Percentiles rank a stretch among this genome's conserved stretches.
Conservation (phyloP, 345 rosid species). For the Salix suchowensis region DNA sequence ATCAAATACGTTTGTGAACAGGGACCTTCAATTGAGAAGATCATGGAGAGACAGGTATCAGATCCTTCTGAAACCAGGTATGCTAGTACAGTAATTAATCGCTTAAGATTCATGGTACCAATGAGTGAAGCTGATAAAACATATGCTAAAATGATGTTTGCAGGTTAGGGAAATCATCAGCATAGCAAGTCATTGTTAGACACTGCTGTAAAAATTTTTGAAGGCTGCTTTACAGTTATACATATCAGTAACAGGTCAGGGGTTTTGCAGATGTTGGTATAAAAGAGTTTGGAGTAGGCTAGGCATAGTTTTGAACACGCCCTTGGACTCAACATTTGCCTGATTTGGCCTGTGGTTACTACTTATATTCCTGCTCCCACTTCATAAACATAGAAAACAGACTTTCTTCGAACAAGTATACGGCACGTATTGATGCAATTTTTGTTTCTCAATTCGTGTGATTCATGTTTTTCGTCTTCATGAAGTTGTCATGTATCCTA, state of each 20-base stretch:
- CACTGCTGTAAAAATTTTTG: background rate
- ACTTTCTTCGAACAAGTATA: background rate
- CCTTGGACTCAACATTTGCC: background rate
- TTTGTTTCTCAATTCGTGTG: too few species aligned
- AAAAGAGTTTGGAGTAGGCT: background rate
- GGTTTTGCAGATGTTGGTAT: background rate
- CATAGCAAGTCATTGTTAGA: too few species aligned
- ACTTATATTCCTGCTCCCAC: background rate
- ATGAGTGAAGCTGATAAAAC: background rate
- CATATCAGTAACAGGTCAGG: background rate
- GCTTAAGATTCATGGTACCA: background rate
- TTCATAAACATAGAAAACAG: background rate
- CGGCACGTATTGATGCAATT: too few species aligned
- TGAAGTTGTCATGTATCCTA: too few species aligned
- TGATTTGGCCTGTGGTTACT: background rate
- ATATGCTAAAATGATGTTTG: background rate
- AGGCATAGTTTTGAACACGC: background rate
- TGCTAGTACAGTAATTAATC: background rate
- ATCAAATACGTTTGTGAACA: conserved; percentile 50
- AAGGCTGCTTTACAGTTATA: background rate
- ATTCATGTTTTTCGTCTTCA: too few species aligned
- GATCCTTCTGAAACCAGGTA: background rate
- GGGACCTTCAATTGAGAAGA: conserved; percentile 42
- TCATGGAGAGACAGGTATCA: conserved; percentile 21
- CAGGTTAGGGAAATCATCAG: too few species aligned